phyloP scores from a whole-genome alignment of 495 filamentous ascomycete species.

The Penicillium macrosclerotiorum region DNA sequence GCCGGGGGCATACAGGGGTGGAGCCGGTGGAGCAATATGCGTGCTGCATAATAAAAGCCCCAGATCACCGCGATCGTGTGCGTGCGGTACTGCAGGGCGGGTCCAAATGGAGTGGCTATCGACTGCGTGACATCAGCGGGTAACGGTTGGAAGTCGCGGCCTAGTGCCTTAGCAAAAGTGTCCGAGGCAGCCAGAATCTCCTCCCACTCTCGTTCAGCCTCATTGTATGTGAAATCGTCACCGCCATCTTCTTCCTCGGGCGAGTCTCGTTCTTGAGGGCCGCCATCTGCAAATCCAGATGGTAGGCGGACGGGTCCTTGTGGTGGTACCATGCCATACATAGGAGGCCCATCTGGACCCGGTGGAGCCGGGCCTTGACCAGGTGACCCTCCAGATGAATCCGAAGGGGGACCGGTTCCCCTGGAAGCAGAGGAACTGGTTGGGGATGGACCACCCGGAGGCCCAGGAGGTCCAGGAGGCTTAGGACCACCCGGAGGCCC shows the following conservation, averaged over 20 bases:
- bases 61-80: constrained; percentile 83
- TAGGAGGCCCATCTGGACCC: constrained; percentile 29
- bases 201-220: constrained; percentile 79
- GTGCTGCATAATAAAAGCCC: constrained; percentile 77
- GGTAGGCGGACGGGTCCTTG: constrained; percentile 39
- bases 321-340: constrained; percentile 56
- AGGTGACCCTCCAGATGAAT: constrained; percentile 10
- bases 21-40: constrained; percentile 72
- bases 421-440: constrained; percentile 17
- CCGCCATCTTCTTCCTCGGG: constrained; percentile 43
- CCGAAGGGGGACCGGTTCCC: constrained; percentile 7
- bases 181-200: constrained; percentile 69
- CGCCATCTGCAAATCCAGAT: constrained; percentile 34
- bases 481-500: constrained; percentile 12
- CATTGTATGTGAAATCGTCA: constrained; percentile 59
- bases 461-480: constrained; percentile 20
- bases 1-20: constrained; percentile 90
- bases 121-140: constrained; percentile 64
- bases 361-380: constrained; percentile 1
- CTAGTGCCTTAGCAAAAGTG: constrained; percentile 61
- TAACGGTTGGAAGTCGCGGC: constrained; percentile 76
- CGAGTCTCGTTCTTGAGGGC: constrained; percentile 12
- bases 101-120: constrained; percentile 74
- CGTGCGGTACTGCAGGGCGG: constrained; percentile 77
- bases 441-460: constrained; percentile 6